These are phyloP conservation scores for Scedosporium apiospermum DNA, from an alignment of 2,329 filamentous ascomycete species.

Conservation along the genomic window DNA sequence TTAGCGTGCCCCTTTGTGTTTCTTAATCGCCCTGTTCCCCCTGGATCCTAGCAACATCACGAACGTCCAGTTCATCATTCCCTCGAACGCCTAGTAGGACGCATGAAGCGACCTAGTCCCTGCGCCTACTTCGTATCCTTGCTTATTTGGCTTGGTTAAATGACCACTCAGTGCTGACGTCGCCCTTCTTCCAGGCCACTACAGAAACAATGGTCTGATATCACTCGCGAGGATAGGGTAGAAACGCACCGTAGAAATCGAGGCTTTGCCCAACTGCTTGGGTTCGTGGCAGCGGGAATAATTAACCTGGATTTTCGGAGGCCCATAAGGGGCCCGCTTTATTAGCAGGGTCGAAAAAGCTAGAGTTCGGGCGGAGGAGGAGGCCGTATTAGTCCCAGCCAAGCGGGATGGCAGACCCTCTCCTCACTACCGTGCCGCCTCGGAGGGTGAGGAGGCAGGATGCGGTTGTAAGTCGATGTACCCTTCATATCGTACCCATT, in stretches of 20 bases:
- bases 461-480: not conserved
- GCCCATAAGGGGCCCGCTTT: not conserved
- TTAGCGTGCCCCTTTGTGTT: not conserved
- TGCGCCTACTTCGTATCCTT: not conserved
- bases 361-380: not conserved
- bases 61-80: not conserved
- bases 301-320: not conserved
- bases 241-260: not conserved
- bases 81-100: not conserved
- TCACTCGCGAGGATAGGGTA: not conserved
- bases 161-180: not conserved
- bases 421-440: not conserved
- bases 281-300: not conserved
- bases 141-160: not conserved
- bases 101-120: not conserved
- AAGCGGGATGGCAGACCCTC: not conserved
- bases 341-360: not conserved
- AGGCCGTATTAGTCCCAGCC: not conserved
- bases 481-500: not conserved
- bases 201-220: not conserved
- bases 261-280: not conserved
- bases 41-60: not conserved
- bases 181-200: not conserved
- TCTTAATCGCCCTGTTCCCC: not conserved
- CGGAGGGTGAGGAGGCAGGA: not conserved